Percentiles rank a stretch among this genome's conserved stretches.
Conservation (phyloP, 768 basidiomycete genomes). For the Thelephora aurantiotincta region DNA sequence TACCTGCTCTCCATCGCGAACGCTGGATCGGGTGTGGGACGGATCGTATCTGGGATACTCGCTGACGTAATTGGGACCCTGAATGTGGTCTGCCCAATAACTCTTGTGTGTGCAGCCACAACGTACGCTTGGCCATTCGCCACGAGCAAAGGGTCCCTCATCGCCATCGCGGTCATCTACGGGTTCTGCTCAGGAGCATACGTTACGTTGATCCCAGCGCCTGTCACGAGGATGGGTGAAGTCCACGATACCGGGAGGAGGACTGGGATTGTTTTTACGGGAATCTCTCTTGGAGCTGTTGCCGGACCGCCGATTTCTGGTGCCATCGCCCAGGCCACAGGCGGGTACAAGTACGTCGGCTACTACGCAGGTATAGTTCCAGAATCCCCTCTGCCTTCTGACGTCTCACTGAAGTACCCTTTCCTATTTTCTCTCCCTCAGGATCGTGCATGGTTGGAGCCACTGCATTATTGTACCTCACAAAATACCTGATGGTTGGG, state of each 20-base stretch:
- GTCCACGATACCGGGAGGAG: constrained; percentile 49
- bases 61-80: constrained; percentile 46
- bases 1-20: constrained; percentile 62
- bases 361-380: constrained; percentile 30
- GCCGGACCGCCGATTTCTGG: constrained; percentile 66
- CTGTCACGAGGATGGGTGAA: constrained; percentile 47
- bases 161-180: constrained; percentile 45
- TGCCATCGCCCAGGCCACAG: constrained; percentile 40
- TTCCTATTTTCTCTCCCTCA: not conserved
- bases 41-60: constrained; percentile 36
- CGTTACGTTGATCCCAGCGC: constrained; percentile 38
- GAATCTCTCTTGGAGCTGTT: constrained; percentile 47
- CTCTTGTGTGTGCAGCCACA: constrained; percentile 35
- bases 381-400: not conserved
- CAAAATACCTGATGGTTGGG: not conserved
- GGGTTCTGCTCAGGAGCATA: constrained; percentile 61
- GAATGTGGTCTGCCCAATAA: constrained; percentile 57
- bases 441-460: not conserved
- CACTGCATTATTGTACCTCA: not conserved
- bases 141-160: constrained; percentile 24
- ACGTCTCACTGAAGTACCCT: not conserved
- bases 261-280: constrained; percentile 48
- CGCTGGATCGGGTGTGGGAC: constrained; percentile 46
- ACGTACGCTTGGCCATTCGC: constrained; percentile 66
- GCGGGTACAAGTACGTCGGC: constrained; percentile 39